These are phyloP conservation scores for Chrysoporthe puriensis DNA, from an alignment of 2,329 filamentous ascomycete genomes.

Conservation along the genomic window DNA sequence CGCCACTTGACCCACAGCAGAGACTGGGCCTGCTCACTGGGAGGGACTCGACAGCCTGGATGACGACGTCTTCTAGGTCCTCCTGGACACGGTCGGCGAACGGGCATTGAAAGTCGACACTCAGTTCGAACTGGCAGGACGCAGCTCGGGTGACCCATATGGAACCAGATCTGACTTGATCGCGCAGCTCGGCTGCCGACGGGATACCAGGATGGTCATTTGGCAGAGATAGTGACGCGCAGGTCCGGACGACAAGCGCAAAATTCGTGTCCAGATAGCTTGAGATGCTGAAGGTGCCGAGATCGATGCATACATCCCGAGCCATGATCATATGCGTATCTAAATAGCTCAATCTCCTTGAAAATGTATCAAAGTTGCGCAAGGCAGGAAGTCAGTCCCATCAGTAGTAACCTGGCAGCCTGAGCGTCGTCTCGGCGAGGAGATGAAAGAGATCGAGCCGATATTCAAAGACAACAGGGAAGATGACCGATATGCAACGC, in stretches of 20 bases:
- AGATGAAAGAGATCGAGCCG: too few species aligned
- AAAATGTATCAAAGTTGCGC: not conserved
- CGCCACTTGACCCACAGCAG: not conserved
- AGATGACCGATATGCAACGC: not conserved
- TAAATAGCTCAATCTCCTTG: too few species aligned
- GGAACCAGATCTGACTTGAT: constrained; percentile 21
- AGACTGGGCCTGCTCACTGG: constrained; percentile 2
- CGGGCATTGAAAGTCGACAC: constrained; percentile 8
- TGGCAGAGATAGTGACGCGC: constrained; percentile 17
- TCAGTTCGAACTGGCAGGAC: constrained; percentile 20
- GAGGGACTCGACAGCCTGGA: constrained; percentile 12
- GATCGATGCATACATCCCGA: constrained; percentile 16
- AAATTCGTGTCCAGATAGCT: constrained; percentile 20
- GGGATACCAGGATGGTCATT: not conserved
- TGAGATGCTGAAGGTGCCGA: constrained; percentile 23
- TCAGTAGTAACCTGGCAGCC: not conserved
- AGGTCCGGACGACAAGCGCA: constrained; percentile 15
- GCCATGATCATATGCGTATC: constrained; percentile 11
- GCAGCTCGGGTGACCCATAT: constrained; percentile 25
- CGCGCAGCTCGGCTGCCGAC: constrained; percentile 16
- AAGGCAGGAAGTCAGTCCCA: not conserved
- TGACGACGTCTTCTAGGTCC: not conserved
- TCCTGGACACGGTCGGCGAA: not conserved
- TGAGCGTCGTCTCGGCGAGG: not conserved
- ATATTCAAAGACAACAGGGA: not conserved